Evolutionary conservation across 768 basidiomycete genomes (phyloP), one percentile per base, ranked within the genome.

Genomic region (Trametes cingulata): DNA sequence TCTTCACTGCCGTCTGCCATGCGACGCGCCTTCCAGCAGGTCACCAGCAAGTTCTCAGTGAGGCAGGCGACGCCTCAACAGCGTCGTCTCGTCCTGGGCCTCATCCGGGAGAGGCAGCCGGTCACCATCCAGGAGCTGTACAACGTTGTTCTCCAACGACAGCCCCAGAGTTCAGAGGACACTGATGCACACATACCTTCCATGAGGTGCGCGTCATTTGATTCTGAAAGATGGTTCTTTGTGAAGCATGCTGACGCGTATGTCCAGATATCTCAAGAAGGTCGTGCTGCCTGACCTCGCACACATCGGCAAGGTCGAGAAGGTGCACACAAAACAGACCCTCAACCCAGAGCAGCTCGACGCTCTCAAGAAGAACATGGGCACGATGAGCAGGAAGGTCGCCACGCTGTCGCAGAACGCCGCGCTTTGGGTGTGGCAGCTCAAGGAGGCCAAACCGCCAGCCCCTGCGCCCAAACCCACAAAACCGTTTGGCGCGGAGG

Each of bases 121-220:
- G 55, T 72, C 29, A 70, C 65, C 19, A 62, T 67, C 24, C 69
- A 67, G 36, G 71, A 73, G 10, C 43, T 74, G 20, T 73, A 69
- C 61, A 62, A 69, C 37, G 64, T 64, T 33, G 66, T 60, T n/a
- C 60, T 70, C 19, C 54, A 71, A 47, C 56, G 65, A 25, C 61
- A 65, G 33, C 20, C 58, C 17, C 22, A 51, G 29, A n/a, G n/a
- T n/a, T n/a, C n/a, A n/a, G 24, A 61, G 33, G 45, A 76, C 51
- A 69, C 77, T 0, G 74, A 77, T 9, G 80, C 86, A 62, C 76
- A 78, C 7, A 71, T 88, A 48, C 78, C 82, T 19, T 88, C 87
- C 14, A 73, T 85, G 55, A 74, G 68, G 87, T 83, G 56, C 46
- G 77, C 19, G 20, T 17, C 14, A 17, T 19, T 36, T 42, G 37